Percentiles rank a stretch among this genome's conserved stretches.
Evolutionary conservation across 1,284 basidiomycete species (phyloP).

Genomic region (Neotropicomus parvogracilis): DNA sequence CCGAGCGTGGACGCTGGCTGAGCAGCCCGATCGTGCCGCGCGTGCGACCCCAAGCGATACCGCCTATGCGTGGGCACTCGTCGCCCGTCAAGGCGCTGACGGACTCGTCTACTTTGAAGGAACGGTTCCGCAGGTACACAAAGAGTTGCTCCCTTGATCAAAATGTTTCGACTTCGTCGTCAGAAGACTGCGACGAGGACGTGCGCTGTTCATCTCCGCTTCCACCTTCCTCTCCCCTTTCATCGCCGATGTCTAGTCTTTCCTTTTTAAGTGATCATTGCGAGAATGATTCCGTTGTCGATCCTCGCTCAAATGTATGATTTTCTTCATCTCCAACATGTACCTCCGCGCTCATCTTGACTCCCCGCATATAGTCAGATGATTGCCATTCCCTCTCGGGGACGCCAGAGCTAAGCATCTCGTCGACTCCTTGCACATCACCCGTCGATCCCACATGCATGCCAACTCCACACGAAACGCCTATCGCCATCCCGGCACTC

Average conservation of each 20-base stretch:
- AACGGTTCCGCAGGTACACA: conserved; percentile 2
- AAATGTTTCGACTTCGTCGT: neutral
- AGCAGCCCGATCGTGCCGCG: conserved; percentile 41
- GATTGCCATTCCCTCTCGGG: neutral
- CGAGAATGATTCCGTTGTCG: conserved; percentile 7
- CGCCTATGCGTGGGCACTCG: conserved; percentile 34
- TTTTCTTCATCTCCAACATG: neutral
- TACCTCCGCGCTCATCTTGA: conserved; percentile 2
- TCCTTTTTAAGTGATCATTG: conserved; percentile 22
- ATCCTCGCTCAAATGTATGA: conserved; percentile 21
- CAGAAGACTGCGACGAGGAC: conserved; percentile 15
- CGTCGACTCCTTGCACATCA: conserved; percentile 9
- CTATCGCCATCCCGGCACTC: neutral
- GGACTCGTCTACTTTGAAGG: conserved; percentile 9
- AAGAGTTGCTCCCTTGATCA: conserved; percentile 1
- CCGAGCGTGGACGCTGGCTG: conserved; percentile 52
- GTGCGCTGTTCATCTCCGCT: conserved; percentile 25
- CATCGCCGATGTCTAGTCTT: conserved; percentile 29
- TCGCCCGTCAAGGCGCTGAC: conserved; percentile 33
- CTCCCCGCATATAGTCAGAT: conserved; percentile 15
- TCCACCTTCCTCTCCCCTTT: conserved; percentile 34
- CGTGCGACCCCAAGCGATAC: conserved; percentile 14
- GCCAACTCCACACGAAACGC: neutral
- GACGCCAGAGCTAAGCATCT: conserved; percentile 17
- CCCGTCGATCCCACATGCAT: conserved; percentile 8